phyloP scores from a whole-genome alignment of 306 rosid species.

The Delonix regia region DNA sequence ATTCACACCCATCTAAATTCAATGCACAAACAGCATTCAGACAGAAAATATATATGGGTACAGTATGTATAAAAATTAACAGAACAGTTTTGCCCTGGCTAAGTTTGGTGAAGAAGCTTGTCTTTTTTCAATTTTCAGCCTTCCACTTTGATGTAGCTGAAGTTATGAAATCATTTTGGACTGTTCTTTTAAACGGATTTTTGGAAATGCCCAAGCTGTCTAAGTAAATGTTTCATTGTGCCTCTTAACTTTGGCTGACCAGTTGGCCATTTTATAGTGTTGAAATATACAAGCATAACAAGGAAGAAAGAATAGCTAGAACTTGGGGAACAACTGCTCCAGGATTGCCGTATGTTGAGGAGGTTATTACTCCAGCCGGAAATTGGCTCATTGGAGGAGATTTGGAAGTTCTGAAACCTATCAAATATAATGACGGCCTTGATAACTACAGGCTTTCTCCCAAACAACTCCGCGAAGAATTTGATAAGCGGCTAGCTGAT shows the following conservation, averaged over 20 bases:
- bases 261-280: slow-evolving; percentile 53
- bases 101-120: slow-evolving; percentile 4
- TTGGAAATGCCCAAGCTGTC: slow-evolving; percentile 11
- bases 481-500: slow-evolving; percentile 83
- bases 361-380: slow-evolving; percentile 79
- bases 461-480: slow-evolving; percentile 82
- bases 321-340: slow-evolving; percentile 97
- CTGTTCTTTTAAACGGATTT: neutral
- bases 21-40: neutral
- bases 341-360: slow-evolving; percentile 90
- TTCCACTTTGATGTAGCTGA: slow-evolving; percentile 5
- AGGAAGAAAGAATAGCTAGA: slow-evolving; percentile 96
- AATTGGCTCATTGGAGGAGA: slow-evolving; percentile 98
- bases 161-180: neutral
- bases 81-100: neutral
- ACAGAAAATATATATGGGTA: neutral
- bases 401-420: slow-evolving; percentile 73
- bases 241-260: slow-evolving; percentile 27
- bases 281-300: slow-evolving; percentile 92
- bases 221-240: neutral
- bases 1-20: no score
- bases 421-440: slow-evolving; percentile 89
- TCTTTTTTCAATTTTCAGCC: slow-evolving; percentile 24
- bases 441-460: slow-evolving; percentile 94
- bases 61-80: neutral